A percentile compares a stretch with the other conserved stretches of the same genome.
These are phyloP conservation scores for Emergomyces africanus DNA, from an alignment of 2,329 filamentous ascomycete species.

Conservation along the genomic window DNA sequence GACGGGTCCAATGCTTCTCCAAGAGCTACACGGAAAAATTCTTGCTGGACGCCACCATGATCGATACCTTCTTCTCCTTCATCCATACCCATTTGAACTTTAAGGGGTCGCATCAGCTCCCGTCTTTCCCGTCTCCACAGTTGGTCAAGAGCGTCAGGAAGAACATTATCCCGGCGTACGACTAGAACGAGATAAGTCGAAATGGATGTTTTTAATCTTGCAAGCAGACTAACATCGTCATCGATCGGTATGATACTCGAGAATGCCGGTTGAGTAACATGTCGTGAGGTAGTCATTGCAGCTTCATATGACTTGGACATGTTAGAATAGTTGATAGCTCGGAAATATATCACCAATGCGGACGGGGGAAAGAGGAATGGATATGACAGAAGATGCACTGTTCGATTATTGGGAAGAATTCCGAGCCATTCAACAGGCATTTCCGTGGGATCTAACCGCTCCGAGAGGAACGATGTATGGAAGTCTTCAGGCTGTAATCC, in stretches of 20 bases:
- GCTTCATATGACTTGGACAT: slow-evolving; percentile 74
- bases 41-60: slow-evolving; percentile 89
- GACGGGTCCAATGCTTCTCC: slow-evolving; percentile 65
- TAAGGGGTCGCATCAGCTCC: slow-evolving; percentile 73
- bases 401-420: slow-evolving; percentile 48
- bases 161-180: slow-evolving; percentile 52
- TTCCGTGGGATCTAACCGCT: slow-evolving; percentile 60
- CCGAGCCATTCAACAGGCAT: slow-evolving; percentile 61
- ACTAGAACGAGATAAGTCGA: slow-evolving; percentile 59
- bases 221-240: slow-evolving; percentile 49
- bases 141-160: slow-evolving; percentile 70
- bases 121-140: slow-evolving; percentile 75
- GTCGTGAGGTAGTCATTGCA: slow-evolving; percentile 38
- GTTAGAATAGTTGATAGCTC: slow-evolving; percentile 70
- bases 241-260: slow-evolving; percentile 31
- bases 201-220: slow-evolving; percentile 53
- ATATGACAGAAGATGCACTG: slow-evolving; percentile 63
- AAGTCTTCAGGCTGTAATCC: slow-evolving; percentile 59
- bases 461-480: slow-evolving; percentile 60
- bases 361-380: slow-evolving; percentile 66
- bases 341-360: slow-evolving; percentile 68
- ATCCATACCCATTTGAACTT: slow-evolving; percentile 73
- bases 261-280: slow-evolving; percentile 35
- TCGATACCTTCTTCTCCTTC: slow-evolving; percentile 81
- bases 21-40: slow-evolving; percentile 82